These are phyloP conservation scores for Scheffersomyces segobiensis DNA, from an alignment of 1,139 yeast genomes.

Conservation along the genomic window DNA sequence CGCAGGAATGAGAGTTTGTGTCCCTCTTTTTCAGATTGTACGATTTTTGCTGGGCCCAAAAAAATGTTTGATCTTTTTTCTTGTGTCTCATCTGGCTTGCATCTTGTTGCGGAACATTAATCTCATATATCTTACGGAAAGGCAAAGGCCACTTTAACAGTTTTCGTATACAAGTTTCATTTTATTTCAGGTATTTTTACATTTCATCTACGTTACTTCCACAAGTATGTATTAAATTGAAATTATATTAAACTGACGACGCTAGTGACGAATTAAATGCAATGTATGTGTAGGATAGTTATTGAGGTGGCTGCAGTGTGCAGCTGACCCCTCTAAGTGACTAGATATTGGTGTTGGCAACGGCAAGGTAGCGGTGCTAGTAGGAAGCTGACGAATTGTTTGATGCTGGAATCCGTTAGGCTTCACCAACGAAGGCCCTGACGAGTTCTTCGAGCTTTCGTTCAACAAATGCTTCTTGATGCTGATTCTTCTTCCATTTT, in stretches of 20 bases:
- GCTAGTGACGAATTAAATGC: constrained; percentile 18
- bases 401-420: neutral
- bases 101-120: neutral
- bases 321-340: neutral
- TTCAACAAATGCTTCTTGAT: constrained; percentile 30
- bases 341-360: constrained; percentile 17
- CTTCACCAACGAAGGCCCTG: neutral
- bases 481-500: constrained; percentile 46
- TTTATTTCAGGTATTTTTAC: too few relatives aligned
- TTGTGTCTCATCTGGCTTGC: neutral
- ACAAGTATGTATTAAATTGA: neutral
- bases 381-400: constrained; percentile 7
- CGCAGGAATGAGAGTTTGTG: neutral
- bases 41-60: neutral
- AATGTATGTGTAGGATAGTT: constrained; percentile 10
- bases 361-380: constrained; percentile 9
- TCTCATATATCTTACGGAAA: neutral
- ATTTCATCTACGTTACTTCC: neutral
- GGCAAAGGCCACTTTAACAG: neutral
- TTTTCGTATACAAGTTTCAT: neutral
- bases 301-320: neutral
- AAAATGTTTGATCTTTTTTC: neutral
- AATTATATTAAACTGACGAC: neutral
- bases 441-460: constrained; percentile 13
- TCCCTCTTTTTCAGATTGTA: neutral